phyloP scores from a whole-genome alignment of 2,329 filamentous ascomycete genomes.

The Fusarium sp. region DNA sequence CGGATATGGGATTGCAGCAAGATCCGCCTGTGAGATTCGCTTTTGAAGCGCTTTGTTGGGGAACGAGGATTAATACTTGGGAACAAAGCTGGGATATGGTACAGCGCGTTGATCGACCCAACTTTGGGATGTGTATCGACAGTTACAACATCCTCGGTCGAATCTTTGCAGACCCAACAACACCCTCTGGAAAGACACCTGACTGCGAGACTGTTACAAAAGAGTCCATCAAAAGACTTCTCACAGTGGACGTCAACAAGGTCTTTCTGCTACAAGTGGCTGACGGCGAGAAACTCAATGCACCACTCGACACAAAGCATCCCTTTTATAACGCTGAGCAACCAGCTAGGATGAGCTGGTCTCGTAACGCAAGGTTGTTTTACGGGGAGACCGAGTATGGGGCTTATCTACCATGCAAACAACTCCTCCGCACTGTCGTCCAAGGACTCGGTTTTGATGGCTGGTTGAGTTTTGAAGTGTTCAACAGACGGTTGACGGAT shows the following conservation, averaged over 20 bases:
- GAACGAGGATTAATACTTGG: conserved; percentile 77
- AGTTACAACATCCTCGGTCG: conserved; percentile 81
- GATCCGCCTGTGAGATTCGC: conserved; percentile 72
- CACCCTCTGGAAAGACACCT: conserved; percentile 60
- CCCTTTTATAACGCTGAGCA: conserved; percentile 51
- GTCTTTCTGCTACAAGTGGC: conserved; percentile 83
- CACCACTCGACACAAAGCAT: conserved; percentile 67
- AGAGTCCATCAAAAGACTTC: conserved; percentile 65
- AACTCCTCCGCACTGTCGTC: conserved; percentile 71
- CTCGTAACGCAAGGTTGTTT: conserved; percentile 73
- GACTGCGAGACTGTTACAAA: conserved; percentile 67
- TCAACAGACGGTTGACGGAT: conserved; percentile 56
- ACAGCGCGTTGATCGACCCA: conserved; percentile 70
- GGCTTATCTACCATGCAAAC: conserved; percentile 74
- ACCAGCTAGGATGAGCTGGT: conserved; percentile 78
- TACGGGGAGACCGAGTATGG: conserved; percentile 67
- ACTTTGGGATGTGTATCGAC: conserved; percentile 82
- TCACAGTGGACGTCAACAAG: conserved; percentile 69
- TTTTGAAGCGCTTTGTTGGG: conserved; percentile 80
- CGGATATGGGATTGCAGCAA: conserved; percentile 72
- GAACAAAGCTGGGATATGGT: conserved; percentile 78
- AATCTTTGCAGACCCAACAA: conserved; percentile 76
- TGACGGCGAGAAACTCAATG: conserved; percentile 73
- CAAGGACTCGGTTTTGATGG: conserved; percentile 73
- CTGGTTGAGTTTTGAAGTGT: conserved; percentile 79